Evolutionary conservation across 1,139 yeast genomes (phyloP).

Genomic region (Debaryomyces subglobosus): DNA sequence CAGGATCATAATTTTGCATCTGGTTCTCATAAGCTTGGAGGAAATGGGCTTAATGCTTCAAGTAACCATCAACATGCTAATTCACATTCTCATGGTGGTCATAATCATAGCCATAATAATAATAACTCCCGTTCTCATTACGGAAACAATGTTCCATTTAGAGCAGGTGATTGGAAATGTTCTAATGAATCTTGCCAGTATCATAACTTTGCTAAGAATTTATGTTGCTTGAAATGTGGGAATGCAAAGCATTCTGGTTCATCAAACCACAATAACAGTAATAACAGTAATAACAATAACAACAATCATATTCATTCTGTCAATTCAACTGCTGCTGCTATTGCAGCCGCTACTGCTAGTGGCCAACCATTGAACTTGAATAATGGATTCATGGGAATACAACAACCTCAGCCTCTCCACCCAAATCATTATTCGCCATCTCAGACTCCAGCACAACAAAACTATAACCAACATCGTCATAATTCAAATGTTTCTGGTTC

Average conservation of each 20-base stretch:
- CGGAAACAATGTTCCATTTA: slow-evolving; percentile 70
- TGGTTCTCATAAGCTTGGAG: slow-evolving; percentile 4
- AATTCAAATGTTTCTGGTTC: slow-evolving; percentile 4
- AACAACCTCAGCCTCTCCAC: slow-evolving; percentile 34
- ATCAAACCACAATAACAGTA: slow-evolving; percentile 14
- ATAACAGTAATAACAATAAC: slow-evolving; percentile 5
- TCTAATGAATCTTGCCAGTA: slow-evolving; percentile 74
- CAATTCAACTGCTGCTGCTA: slow-evolving; percentile 53
- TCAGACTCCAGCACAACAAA: slow-evolving; percentile 9
- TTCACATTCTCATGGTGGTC: slow-evolving; percentile 16
- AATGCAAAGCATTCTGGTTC: slow-evolving; percentile 64
- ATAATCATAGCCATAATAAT: slow-evolving; percentile 16
- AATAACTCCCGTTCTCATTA: slow-evolving; percentile 23
- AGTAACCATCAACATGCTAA: slow-evolving; percentile 6
- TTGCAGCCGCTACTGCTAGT: slow-evolving; percentile 57
- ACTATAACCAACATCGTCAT: slow-evolving; percentile 6
- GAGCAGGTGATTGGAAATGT: slow-evolving; percentile 99
- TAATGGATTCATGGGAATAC: slow-evolving; percentile 30
- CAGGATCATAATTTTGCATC: slow-evolving; percentile 5
- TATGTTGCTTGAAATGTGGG: slow-evolving; percentile 86
- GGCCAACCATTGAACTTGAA: slow-evolving; percentile 49
- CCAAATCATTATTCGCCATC: slow-evolving; percentile 14
- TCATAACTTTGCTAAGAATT: slow-evolving; percentile 92
- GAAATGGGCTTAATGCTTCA: slow-evolving; percentile 1
- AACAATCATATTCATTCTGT: slow-evolving; percentile 32